These are phyloP conservation scores for Beauveria bassiana DNA, from an alignment of 2,329 filamentous ascomycete species.

Conservation along the genomic window DNA sequence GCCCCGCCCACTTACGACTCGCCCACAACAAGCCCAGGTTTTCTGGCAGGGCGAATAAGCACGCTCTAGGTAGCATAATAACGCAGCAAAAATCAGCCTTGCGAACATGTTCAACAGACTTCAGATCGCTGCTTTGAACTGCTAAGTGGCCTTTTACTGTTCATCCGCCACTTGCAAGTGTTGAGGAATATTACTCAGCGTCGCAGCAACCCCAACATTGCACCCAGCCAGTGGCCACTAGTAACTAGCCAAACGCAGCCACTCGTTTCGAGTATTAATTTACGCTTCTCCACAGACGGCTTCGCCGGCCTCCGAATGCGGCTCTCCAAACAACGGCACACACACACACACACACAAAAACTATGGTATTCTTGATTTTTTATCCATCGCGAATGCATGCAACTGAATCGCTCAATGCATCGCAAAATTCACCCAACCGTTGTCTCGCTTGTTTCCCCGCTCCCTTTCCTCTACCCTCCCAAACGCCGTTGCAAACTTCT, in stretches of 20 bases:
- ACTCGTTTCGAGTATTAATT: background rate
- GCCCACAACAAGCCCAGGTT: background rate
- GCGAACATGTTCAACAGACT: no score
- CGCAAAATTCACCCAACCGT: background rate
- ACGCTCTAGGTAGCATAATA: no score
- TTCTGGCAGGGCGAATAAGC: no score
- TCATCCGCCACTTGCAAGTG: no score
- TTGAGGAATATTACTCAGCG: no score
- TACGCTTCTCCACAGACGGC: background rate
- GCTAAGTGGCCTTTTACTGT: no score
- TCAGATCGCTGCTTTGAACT: no score
- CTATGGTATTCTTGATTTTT: background rate
- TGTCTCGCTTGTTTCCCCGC: no score
- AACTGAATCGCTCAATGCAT: background rate
- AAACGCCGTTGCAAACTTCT: no score
- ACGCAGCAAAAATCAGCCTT: no score
- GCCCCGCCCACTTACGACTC: background rate
- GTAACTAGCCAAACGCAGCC: background rate
- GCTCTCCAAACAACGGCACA: background rate
- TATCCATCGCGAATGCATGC: background rate
- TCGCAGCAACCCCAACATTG: no score
- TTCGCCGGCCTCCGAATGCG: conserved; percentile 4
- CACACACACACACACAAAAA: background rate
- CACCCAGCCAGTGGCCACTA: background rate
- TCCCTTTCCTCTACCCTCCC: no score